Base-by-base conservation (phyloP, 1,284 basidiomycete species). In the Ceratobasidium sp. region DNA sequence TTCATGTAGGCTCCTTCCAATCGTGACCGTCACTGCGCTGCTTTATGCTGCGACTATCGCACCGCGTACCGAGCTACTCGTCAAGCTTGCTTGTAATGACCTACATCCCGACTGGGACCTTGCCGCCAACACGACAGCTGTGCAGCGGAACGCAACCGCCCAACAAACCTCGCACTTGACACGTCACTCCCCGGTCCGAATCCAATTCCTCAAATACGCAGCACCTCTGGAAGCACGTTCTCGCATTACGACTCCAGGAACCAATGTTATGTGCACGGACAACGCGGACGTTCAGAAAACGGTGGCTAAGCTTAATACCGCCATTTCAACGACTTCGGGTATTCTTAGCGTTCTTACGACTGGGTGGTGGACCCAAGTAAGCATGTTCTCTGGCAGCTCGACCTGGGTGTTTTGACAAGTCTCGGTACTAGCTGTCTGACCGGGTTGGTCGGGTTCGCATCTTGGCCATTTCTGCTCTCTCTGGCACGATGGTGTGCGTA, bases 61-160 rank as follows among this genome's bases (percentile, higher is more conserved):
- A 15, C 65, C 76, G 53, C 44, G 67, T 41, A 76, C 72, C 17
- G 75, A 77, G 41, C 69, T 77, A 1, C 74, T 75, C 33, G 57
- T 77, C 50, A 65, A 73, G 22, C 50, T 77, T 5, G 75, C 75
- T 19, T 77, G 76, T 62, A 75, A 69, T 41, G 56, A 76, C 2
- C 53, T 71, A 50, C 74, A 73, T 50, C 76, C 76, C 31, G 66
- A 75, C 31, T 74, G 67, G 67, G 67, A 71, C 48, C 67, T 71
- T 47, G 56, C 45, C n/a, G 57, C 67, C n/a, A 71, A 71, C 24
- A 8, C 41, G 14, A 71, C 56, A 33, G 22, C 27, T 36, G 24
- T 27, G 5, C 45, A 59, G 22, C 54, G 59, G 19, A 71, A 71
- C 22, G 31, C 41, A 44, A 59, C 67, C 5, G 17, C 29, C 14